phyloP scores from a whole-genome alignment of 2,329 filamentous ascomycete genomes.

The Coniosporium tulheliwenetii region DNA sequence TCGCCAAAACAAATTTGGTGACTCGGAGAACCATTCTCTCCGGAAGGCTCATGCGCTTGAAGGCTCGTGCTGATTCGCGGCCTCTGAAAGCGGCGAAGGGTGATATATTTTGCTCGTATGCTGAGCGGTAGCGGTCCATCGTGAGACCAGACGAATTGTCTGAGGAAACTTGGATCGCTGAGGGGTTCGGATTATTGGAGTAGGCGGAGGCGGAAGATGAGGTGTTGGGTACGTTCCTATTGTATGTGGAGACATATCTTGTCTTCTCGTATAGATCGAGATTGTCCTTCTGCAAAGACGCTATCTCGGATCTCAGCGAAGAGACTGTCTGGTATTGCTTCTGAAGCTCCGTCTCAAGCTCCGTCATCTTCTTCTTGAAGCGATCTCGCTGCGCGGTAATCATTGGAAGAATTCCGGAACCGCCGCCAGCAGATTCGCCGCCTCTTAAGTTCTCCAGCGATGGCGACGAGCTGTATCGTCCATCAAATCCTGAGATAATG shows the following conservation, averaged over 20 bases:
- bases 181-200: constrained; percentile 53
- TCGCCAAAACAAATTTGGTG: constrained; percentile 80
- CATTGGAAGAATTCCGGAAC: constrained; percentile 90
- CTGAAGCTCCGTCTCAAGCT: constrained; percentile 81
- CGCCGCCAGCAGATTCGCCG: constrained; percentile 55
- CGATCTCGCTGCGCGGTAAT: constrained; percentile 94
- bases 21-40: constrained; percentile 84
- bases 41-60: constrained; percentile 82
- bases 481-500: constrained; percentile 94
- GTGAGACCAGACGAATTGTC: constrained; percentile 48
- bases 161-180: constrained; percentile 46
- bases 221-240: constrained; percentile 45
- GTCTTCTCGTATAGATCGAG: constrained; percentile 95
- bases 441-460: constrained; percentile 44
- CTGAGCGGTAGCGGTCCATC: constrained; percentile 73
- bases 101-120: constrained; percentile 89
- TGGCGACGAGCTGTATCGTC: constrained; percentile 30
- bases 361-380: constrained; percentile 88
- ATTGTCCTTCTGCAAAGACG: constrained; percentile 89
- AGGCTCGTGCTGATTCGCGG: constrained; percentile 79
- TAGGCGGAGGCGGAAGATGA: constrained; percentile 50
- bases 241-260: constrained; percentile 88
- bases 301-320: constrained; percentile 76
- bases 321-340: constrained; percentile 71
- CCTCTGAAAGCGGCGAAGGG: constrained; percentile 92